Evolutionary conservation across 2,329 filamentous ascomycete species (phyloP).

Genomic region (Endocalyx cinctus): DNA sequence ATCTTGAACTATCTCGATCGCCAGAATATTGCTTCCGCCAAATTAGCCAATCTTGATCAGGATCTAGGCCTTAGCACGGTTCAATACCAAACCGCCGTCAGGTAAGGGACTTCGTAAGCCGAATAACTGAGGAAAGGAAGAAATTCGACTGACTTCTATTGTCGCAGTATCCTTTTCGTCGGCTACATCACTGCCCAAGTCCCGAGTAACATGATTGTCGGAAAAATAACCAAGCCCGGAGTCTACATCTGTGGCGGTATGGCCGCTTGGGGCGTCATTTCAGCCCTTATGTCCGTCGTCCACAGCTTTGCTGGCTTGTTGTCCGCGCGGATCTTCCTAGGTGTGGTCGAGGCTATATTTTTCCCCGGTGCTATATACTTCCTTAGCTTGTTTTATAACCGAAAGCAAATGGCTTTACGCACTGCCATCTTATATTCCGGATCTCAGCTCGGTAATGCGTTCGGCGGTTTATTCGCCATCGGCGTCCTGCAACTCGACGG

Average conservation of each 20-base stretch:
- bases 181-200: conserved; percentile 34
- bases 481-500: conserved; percentile 24
- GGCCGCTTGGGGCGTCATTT: conserved; percentile 45
- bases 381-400: conserved; percentile 36
- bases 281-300: conserved; percentile 42
- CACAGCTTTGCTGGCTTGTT: conserved; percentile 42
- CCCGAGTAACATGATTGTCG: conserved; percentile 32
- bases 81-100: conserved; percentile 30
- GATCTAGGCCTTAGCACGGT: conserved; percentile 26
- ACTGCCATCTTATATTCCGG: conserved; percentile 29
- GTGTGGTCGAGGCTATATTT: conserved; percentile 51
- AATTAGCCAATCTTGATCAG: conserved; percentile 25
- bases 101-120: conserved; percentile 11
- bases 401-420: conserved; percentile 29
- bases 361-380: conserved; percentile 41
- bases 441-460: conserved; percentile 28
- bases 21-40: conserved; percentile 28
- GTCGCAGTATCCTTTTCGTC: conserved; percentile 17
- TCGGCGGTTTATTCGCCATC: conserved; percentile 31
- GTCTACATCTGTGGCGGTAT: conserved; percentile 47
- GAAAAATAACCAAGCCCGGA: conserved; percentile 35
- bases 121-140: too few relatives aligned
- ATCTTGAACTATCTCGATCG: conserved; percentile 24
- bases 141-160: too few relatives aligned
- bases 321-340: conserved; percentile 44